Base-by-base conservation (phyloP, 257 asterid genomes). In the Capsicum chinense region DNA sequence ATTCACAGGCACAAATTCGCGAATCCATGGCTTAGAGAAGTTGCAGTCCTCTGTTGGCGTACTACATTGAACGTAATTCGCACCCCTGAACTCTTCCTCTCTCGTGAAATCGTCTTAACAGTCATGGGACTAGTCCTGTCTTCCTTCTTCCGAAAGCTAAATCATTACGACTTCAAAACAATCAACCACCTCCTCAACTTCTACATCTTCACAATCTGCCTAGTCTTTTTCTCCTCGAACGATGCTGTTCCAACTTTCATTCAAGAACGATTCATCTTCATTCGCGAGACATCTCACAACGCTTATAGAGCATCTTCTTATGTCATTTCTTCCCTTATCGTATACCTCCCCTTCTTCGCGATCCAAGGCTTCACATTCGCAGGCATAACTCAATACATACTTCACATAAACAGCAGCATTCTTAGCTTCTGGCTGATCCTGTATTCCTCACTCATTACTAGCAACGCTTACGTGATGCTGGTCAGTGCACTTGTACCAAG, bases 221-320 rank as follows among this genome's bases (percentile, higher is more conserved):
- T 95, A 7, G 87, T 92, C 85, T 93, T 95, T 92, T 95, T 95
- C 87, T 95, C 97, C 16, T 95, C 98, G 63, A 93, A 93, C 21
- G 98, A 95, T 9, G 98, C 97, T 0, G 98, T 95, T 86, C 98
- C 98, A 0, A 91, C 98, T 7, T 95, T 95, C 91, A 95, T 95
- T 60, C 97, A 95, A 82, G 98, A 95, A 67, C 52, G 98, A 13
- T 95, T 95, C 91, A 95, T 93, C 91, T 93, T 95, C 93, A 95
- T 95, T 58, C 91, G 97, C 0, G 98, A 95, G 83, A 93, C 98
- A 3, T 95, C 97, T 82, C 97, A 93, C 92, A 95, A 95, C 0
- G 93, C 98, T 4, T 95, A 95, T 33, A 87, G 97, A 2, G 94
- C 98, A 39, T 95, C 98, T 1, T 92, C 97, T 4, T 92, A 93